Percentiles rank a stretch among this genome's conserved stretches.
Conservation (phyloP, 192 early-diverging fungal species). For the Entomortierella parvispora region DNA sequence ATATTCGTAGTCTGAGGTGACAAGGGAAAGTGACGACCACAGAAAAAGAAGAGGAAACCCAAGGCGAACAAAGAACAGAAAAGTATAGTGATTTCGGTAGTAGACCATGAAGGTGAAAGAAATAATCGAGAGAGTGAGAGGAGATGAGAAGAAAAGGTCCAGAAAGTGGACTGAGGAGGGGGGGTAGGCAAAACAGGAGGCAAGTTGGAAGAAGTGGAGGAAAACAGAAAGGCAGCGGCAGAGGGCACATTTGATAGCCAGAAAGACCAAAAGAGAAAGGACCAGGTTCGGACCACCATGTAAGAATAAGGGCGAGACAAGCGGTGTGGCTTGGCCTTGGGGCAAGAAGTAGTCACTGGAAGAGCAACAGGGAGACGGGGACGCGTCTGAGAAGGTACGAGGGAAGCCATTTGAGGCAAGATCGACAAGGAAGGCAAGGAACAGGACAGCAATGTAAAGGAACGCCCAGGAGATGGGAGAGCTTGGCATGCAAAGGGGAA, state of each 20-base stretch:
- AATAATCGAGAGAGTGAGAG: not conserved
- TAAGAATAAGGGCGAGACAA: too few species aligned
- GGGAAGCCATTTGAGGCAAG: too few species aligned
- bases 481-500: too few species aligned
- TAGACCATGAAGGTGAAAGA: not conserved
- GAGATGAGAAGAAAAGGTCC: not conserved
- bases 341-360: too few species aligned
- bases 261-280: constrained; percentile 1
- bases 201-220: not conserved
- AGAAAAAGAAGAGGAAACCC: constrained; percentile 1
- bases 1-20: not conserved
- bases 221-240: not conserved
- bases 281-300: constrained; percentile 2
- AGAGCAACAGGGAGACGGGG: too few species aligned
- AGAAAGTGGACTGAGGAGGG: not conserved
- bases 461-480: too few species aligned
- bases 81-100: not conserved
- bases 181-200: not conserved
- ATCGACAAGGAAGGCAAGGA: too few species aligned
- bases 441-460: too few species aligned
- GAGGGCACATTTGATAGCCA: constrained; percentile 9
- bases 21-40: not conserved
- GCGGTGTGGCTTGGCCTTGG: too few species aligned
- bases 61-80: too few species aligned
- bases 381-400: too few species aligned